Base-by-base conservation (phyloP, 106 monocot species). In the Posidonia australis region DNA sequence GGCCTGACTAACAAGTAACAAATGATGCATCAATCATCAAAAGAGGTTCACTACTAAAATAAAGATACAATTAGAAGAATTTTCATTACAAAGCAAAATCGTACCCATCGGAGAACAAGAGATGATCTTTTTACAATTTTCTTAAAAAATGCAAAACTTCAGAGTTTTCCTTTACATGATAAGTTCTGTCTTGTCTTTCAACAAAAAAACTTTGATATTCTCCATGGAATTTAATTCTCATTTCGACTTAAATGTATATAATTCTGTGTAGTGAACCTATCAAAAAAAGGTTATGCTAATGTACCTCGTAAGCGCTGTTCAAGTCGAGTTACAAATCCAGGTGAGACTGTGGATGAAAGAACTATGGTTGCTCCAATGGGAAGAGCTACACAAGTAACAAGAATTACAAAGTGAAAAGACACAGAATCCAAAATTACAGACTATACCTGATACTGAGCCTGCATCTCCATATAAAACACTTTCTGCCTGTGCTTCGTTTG, bases 311-410 rank as follows among this genome's bases (percentile, higher is more conserved):
- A 80, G 22, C 78, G 73, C 67, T 81, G 52, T 41, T 87, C 87
- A 68, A 96, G 84, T 57, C 45, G 20, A 65, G 43, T 81, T 20
- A 96, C 68, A 80, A 77, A 96, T 36, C 78, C 84, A 76, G 96
- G 90, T 10, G 96, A 96, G 58, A 96, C 84, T 26, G 96, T 96
- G 51, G 96, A 96, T 60, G 84, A 87, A 66, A 96, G 84, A 74
- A 96, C 78, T 48, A 96, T 77, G 10, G 90, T 77, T 74, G 90
- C 76, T 70, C 90, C 90, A 77, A 20, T 45, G 22, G 84, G 78
- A 78, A 96, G 84, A 21, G 58, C 96, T 96, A 53, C 49, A 72
- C 68, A 22, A 67, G 61, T 5, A 71, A 58, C 4, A 60, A 20
- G 20, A 61, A 67, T 46, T n/a, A 54, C 13, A 57, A 61, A 26